Evolutionary conservation across 2,329 filamentous ascomycete genomes (phyloP), one percentile per base, ranked within the genome.

Genomic region (Hortaea werneckii): DNA sequence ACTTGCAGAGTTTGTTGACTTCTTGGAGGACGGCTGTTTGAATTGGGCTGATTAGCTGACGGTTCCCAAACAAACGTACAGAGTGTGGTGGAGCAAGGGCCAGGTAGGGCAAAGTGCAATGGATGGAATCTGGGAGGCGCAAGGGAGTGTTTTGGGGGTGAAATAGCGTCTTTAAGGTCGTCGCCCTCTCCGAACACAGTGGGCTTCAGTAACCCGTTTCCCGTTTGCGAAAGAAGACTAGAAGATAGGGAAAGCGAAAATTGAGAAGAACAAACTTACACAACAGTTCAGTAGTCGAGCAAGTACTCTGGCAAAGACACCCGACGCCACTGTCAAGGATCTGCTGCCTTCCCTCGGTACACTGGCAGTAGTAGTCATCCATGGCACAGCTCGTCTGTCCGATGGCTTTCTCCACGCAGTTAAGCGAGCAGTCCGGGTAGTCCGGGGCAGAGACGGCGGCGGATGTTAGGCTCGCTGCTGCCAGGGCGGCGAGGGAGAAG

Each of bases 361-460:
- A 78, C 55, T 75, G 73, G 67, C 76, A 79, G 42, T 57, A 61
- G 38, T 64, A 57, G 60, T 79, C 74, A 39, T 62, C 66, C 47
- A 68, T 48, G 10, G 48, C 52, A 60, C 76, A 79, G 55, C 69
- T 67, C 13, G 70, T 69, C n/a, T 62, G 58, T 12, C 61, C 58
- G 56, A 76, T 67, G 51, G 74, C 73, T 20, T 63, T 56, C 40
- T 62, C 56, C 55, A 77, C 65, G 65, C 75, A 79, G 44, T 65
- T 49, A 35, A 70, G 57, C 9, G 51, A 43, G 46, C 53, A 55
- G 35, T 41, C 34, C 6, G 53, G 53, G 39, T 52, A 38, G 42
- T 41, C 38, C 32, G 43, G 12, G 28, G 50, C 46, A 10, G 49
- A 46, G 9, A 44, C 37, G 29, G 44, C 46, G 37, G 44, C 11